Evolutionary conservation across 352 stramenopile genomes (phyloP), one percentile per base, ranked within the genome.

Genomic region (Pythium folliculosum): DNA sequence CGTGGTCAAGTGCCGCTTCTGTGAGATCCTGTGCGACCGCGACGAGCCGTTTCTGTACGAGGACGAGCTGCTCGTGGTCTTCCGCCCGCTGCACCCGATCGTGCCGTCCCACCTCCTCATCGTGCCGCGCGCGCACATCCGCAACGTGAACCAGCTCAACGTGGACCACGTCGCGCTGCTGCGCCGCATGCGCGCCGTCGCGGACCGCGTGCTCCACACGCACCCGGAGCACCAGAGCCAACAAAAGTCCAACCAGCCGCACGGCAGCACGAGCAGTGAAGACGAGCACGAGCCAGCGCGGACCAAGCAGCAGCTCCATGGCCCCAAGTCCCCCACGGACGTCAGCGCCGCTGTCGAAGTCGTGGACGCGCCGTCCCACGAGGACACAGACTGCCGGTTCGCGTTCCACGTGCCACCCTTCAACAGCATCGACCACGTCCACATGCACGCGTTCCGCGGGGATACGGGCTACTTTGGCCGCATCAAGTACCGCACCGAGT

Each of bases 401-500:
- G 71, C 73, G 14, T 82, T 84, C 62, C 76, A 86, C 54, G 71
- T 89, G 23, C 85, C 82, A 23, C 87, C 88, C 16, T 73, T 73
- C 55, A 73, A 73, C 49, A 73, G 67, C 30, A 73, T 73, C 49
- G 67, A 73, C 50, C 67, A 73, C 47, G 67, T 73, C 48, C 67
- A 73, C 67, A 73, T 73, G 67, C 67, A 73, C 67, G 67, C 67
- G 19, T 73, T 73, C 58, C 60, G 61, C 17, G 67, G 67, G 2
- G 56, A 61, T 17, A 65, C 67, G 17, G 80, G 82, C 12, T 85
- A 81, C 51, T 82, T 88, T 32, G 83, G 83, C 23, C 77, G 81
- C 32, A 69, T 95, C 71, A 93, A 95, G 67, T 95, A 93, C 72
- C 75, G 78, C 30, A 93, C 87, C 38, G 70, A 90, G 73, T 92